Evolutionary conservation across 331 rosid genomes (phyloP).

Genomic region (Quercus lobata): DNA sequence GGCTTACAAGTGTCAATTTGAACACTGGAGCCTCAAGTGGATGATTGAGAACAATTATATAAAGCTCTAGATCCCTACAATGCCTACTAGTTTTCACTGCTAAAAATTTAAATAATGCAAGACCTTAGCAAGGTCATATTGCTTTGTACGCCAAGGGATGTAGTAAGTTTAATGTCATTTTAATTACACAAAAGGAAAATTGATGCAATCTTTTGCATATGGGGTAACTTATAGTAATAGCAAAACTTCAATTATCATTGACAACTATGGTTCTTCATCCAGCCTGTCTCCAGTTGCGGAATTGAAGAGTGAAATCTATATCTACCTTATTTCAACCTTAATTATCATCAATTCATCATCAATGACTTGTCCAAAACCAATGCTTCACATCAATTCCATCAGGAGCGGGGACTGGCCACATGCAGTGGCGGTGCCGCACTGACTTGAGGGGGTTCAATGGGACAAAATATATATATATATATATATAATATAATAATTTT

Average conservation of each 20-base stretch:
- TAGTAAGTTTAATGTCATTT: not conserved
- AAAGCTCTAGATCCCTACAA: constrained; percentile 10
- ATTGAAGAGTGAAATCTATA: not conserved
- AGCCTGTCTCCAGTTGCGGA: not conserved
- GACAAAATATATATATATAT: too few relatives aligned
- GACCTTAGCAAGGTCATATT: not conserved
- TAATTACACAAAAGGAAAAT: not conserved
- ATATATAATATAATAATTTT: too few relatives aligned
- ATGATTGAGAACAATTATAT: constrained; percentile 45
- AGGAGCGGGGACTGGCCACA: not conserved
- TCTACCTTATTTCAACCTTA: not conserved
- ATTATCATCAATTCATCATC: not conserved
- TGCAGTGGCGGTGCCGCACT: too few relatives aligned
- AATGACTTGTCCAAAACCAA: not conserved
- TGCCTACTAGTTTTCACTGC: not conserved
- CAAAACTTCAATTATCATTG: not conserved
- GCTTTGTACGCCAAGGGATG: not conserved
- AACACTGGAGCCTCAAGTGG: constrained; percentile 59
- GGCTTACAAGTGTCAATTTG: constrained; percentile 37
- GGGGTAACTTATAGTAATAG: not conserved
- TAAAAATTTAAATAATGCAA: not conserved
- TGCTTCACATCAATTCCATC: not conserved
- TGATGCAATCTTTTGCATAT: not conserved
- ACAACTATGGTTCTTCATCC: not conserved
- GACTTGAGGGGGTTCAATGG: too few relatives aligned